Evolutionary conservation across 169 alveolate species (phyloP), one percentile per base, ranked within the genome.

Genomic region (Babesia caballi): DNA sequence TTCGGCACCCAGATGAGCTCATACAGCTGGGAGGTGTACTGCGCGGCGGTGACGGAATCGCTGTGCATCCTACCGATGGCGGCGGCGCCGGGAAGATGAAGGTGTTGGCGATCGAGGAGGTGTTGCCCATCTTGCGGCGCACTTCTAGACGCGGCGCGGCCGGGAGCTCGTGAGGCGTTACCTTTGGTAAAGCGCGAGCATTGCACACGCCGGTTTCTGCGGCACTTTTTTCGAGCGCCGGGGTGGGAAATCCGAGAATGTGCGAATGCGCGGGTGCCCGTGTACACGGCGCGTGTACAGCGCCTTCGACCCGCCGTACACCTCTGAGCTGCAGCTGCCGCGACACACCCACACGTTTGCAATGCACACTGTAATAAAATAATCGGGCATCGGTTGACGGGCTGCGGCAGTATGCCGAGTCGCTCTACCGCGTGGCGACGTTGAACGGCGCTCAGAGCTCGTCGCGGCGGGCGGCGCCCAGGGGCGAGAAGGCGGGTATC

Each of bases 401-500:
- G 27, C 19, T 30, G 21, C 15, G 9, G 0, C 28, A 12, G 6
- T 30, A 56, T 33, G 28, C n/a, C 5, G n/a, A 8, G n/a, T 27
- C 49, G n/a, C 0, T 30, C n/a, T 33, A 3, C 7, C 23, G 12
- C 49, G 66, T 40, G 21, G 50, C 38, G 66, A 30, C 15, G 2
- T 2, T 5, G 38, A n/a, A 38, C n/a, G 41, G n/a, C 15, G 27
- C 15, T 66, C 58, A 76, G 33, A 76, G 65, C 57, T 76, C 85
- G n/a, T 76, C 85, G 35, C 47, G 52, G 28, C 41, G 40, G 12
- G 58, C 9, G 27, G 25, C 60, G 9, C 68, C 77, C 17, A 59
- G 66, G 23, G 65, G 74, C 19, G 85, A 40, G 63, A 91, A 91
- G 38, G 67, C 84, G 33, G 95, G 95, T 50, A 91, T 44, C 17